Base-by-base conservation (phyloP, 257 asterid genomes). In the Solanum neorickii region DNA sequence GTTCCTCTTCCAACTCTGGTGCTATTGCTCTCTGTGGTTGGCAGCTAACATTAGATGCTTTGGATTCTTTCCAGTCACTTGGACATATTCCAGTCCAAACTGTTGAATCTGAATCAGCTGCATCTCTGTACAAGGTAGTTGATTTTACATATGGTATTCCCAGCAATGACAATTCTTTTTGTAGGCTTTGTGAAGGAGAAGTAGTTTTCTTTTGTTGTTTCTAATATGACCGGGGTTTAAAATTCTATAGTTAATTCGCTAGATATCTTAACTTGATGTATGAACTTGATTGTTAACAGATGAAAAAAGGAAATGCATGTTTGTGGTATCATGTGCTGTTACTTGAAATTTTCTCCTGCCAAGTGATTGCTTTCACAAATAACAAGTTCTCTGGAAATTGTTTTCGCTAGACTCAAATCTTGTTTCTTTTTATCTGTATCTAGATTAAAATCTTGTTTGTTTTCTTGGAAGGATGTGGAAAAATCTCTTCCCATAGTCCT, bases 21-120 rank as follows among this genome's bases (percentile, higher is more conserved):
- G 93, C 94, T 88, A 85, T 93, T 72, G 99, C 98, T 14, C 94
- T 95, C 74, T 93, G 98, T 84, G 99, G 99, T 83, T 97, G 99
- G 99, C 98, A 96, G 94, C 94, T 94, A 88, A 97, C 99, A 39
- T 89, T 97, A 89, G 99, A 97, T 93, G 99, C 99, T 87, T 90
- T 97, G 89, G 99, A 97, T 84, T 93, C 96, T 85, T 92, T 94
- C 91, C 99, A 94, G 88, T 92, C 95, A n/a, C 94, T 85, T 89
- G 99, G 99, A 83, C 95, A 95, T 90, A 87, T 95, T 89, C 99
- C 99, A 23, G 92, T 90, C 87, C 99, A 96, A 87, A 92, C 94
- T 66, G 96, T 96, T 86, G 98, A 97, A 88, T 97, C 99, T 86
- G 99, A 97, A 94, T 97, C 99, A 78, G 98, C 99, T 27, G 99